phyloP scores from a whole-genome alignment of 306 rosid genomes.

The Inga oerstediana region DNA sequence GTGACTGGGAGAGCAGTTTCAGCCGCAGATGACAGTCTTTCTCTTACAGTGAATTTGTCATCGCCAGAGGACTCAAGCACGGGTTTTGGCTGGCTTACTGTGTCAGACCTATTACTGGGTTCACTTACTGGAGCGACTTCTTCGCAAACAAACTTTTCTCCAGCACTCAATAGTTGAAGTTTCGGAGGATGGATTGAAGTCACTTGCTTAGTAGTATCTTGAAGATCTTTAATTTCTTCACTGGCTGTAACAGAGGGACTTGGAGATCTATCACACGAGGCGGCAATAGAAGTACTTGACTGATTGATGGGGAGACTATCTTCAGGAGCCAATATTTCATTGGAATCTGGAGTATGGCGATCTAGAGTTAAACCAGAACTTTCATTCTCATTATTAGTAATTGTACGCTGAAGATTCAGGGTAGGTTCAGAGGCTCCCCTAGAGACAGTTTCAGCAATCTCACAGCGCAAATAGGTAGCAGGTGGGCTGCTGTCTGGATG shows the following conservation, averaged over 20 bases:
- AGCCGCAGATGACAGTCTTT: slow-evolving; percentile 54
- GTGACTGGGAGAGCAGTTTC: slow-evolving; percentile 50
- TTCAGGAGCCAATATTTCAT: slow-evolving; percentile 30
- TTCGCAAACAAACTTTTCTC: slow-evolving; percentile 48
- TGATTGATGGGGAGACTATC: slow-evolving; percentile 26
- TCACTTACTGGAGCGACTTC: slow-evolving; percentile 43
- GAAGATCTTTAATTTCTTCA: slow-evolving; percentile 45
- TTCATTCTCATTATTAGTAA: slow-evolving; percentile 32
- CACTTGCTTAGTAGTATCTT: slow-evolving; percentile 39
- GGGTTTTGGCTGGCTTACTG: slow-evolving; percentile 37
- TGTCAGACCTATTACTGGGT: slow-evolving; percentile 39
- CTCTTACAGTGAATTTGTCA: slow-evolving; percentile 84
- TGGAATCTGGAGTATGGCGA: slow-evolving; percentile 37
- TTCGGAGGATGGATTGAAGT: slow-evolving; percentile 37
- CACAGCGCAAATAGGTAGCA: slow-evolving; percentile 43
- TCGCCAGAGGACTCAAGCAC: slow-evolving; percentile 53
- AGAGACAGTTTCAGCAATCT: slow-evolving; percentile 41
- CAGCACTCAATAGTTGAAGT: slow-evolving; percentile 42
- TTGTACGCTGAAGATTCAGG: slow-evolving; percentile 27
- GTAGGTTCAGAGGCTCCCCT: slow-evolving; percentile 31
- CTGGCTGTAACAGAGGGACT: slow-evolving; percentile 38
- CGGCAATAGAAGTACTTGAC: slow-evolving; percentile 31
- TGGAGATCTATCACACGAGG: slow-evolving; percentile 39
- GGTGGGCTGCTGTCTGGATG: slow-evolving; percentile 40
- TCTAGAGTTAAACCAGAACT: slow-evolving; percentile 32